A percentile compares a stretch with the other conserved stretches of the same genome.
Conservation (phyloP, 2,329 filamentous ascomycete species). For the Hansfordia pulvinata region DNA sequence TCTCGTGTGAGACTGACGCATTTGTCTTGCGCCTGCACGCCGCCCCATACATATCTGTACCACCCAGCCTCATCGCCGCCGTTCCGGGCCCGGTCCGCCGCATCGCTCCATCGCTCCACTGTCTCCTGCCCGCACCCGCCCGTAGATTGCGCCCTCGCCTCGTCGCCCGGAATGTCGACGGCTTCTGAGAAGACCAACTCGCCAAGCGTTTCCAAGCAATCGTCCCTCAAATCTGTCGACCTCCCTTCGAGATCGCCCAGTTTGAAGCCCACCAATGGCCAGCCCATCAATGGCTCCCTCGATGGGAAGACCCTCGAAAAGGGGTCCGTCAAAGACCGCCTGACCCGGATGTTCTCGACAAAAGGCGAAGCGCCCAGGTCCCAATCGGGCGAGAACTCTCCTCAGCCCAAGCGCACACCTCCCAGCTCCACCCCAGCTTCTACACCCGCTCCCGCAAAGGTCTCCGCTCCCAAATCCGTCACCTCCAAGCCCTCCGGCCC, state of each 20-base stretch:
- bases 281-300: slow-evolving; percentile 14
- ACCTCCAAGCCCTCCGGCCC: slow-evolving; percentile 19
- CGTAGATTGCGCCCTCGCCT: no score
- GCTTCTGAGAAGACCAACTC: slow-evolving; percentile 16
- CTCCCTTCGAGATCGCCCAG: slow-evolving; percentile 14
- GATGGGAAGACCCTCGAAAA: slow-evolving; percentile 32
- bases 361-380: slow-evolving; percentile 31
- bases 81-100: no score
- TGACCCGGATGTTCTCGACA: slow-evolving; percentile 52
- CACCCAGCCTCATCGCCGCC: no score
- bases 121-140: no score
- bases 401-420: slow-evolving; percentile 10
- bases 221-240: slow-evolving; percentile 18
- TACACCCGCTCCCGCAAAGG: slow-evolving; percentile 11
- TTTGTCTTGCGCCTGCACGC: no score
- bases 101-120: no score
- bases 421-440: slow-evolving; percentile 15
- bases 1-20: no score
- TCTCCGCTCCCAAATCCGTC: slow-evolving; percentile 16
- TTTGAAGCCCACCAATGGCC: slow-evolving; percentile 16
- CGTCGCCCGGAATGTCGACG: slow-evolving; percentile 21
- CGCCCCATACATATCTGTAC: no score
- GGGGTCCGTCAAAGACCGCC: slow-evolving; percentile 47
- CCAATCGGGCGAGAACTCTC: slow-evolving; percentile 18
- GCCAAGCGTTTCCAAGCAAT: slow-evolving; percentile 16